Evolutionary conservation across 2,329 filamentous ascomycete species (phyloP).

Genomic region (Colletotrichum sp.): DNA sequence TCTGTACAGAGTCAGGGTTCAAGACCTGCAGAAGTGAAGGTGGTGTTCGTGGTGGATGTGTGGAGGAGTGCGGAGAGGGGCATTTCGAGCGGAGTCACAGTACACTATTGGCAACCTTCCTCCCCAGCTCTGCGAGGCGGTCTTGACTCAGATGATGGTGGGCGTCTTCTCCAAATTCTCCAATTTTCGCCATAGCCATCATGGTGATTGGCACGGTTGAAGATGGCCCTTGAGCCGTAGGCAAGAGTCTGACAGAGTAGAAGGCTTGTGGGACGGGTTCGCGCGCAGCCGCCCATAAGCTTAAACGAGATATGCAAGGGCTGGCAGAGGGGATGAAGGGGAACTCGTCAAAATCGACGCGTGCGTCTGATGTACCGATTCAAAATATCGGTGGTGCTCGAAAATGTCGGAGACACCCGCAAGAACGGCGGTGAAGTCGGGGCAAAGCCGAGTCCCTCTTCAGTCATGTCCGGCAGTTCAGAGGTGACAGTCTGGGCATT

Average conservation of each 20-base stretch:
- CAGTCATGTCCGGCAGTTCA: not conserved
- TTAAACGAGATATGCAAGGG: constrained; percentile 11
- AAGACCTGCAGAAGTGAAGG: constrained; percentile 4
- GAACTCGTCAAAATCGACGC: not conserved
- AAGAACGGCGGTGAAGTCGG: not conserved
- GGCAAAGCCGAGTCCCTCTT: not conserved
- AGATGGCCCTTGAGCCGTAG: not conserved
- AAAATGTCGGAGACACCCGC: not conserved
- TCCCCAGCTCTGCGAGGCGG: not conserved
- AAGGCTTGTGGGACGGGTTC: constrained; percentile 5
- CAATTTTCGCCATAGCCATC: not conserved
- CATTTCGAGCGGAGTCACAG: constrained; percentile 1
- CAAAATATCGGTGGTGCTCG: not conserved
- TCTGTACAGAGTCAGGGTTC: constrained; percentile 9
- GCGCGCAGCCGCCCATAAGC: constrained; percentile 17
- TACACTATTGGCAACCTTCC: not conserved
- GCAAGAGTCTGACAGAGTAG: not conserved
- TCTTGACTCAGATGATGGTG: constrained; percentile 14
- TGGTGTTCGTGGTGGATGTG: constrained; percentile 12
- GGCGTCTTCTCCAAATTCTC: constrained; percentile 10
- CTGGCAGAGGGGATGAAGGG: not conserved
- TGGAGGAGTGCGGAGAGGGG: constrained; percentile 17
- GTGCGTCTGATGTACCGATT: not conserved
- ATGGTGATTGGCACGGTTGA: constrained; percentile 18
- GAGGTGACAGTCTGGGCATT: not conserved